phyloP scores from a whole-genome alignment of 768 basidiomycete genomes.

The Leucosporidium yakuticum region DNA sequence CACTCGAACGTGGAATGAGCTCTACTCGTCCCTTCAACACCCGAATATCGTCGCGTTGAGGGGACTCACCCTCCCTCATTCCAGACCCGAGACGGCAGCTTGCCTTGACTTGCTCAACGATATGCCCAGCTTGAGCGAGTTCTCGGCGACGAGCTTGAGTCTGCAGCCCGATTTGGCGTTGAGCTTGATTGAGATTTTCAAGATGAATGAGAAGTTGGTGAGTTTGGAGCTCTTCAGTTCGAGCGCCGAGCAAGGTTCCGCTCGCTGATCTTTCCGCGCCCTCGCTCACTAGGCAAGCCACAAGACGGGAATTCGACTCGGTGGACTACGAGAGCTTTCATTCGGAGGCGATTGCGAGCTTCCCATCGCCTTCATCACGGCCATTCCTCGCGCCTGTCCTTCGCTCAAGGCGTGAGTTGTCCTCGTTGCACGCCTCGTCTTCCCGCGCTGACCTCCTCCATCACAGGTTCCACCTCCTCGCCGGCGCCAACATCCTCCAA shows the following conservation, averaged over 20 bases:
- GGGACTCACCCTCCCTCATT: neutral
- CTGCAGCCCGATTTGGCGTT: neutral
- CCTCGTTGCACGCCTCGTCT: neutral
- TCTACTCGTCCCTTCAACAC: neutral
- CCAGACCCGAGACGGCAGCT: neutral
- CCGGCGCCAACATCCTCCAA: neutral
- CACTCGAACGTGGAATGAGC: neutral
- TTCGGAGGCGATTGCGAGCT: neutral
- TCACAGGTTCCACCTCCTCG: conserved; percentile 1
- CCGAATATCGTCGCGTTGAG: neutral
- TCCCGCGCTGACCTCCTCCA: neutral
- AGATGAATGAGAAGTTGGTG: neutral
- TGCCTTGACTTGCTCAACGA: neutral
- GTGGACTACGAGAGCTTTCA: neutral
- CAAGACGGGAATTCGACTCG: neutral
- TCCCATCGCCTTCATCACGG: neutral
- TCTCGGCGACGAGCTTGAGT: neutral
- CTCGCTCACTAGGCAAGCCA: neutral
- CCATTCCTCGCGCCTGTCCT: neutral
- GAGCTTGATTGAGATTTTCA: neutral
- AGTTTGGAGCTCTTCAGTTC: neutral
- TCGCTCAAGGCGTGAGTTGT: neutral
- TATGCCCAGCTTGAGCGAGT: neutral
- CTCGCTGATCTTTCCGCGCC: neutral
- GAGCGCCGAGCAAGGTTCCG: neutral